phyloP scores from a whole-genome alignment of 73 alveolate species.

The Paramecium bursaria region DNA sequence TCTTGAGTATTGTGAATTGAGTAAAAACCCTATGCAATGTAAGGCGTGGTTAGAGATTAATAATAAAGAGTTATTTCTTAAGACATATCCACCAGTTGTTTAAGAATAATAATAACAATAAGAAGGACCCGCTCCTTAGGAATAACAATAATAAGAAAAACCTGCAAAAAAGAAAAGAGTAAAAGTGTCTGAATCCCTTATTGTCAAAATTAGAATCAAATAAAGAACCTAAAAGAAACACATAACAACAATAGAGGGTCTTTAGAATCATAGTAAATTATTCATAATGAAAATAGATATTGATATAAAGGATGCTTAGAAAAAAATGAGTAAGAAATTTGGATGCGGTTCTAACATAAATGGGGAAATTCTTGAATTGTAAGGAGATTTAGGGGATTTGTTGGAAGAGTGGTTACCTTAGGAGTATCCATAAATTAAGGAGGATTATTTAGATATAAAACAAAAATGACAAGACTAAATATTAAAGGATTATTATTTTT shows the following conservation, averaged over 20 bases:
- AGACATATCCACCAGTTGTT: no score
- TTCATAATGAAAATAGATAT: not conserved
- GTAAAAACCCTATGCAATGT: constrained; percentile 25
- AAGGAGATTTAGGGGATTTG: constrained; percentile 34
- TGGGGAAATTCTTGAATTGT: constrained; percentile 8
- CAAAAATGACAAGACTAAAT: not conserved
- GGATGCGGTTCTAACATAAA: constrained; percentile 50
- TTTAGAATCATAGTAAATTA: constrained; percentile 32
- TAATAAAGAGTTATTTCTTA: no score
- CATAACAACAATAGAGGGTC: constrained; percentile 31
- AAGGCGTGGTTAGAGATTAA: constrained; percentile 29
- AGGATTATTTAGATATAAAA: no score
- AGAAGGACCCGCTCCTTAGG: no score
- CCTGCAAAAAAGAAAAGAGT: constrained; percentile 31
- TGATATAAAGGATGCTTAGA: constrained; percentile 54
- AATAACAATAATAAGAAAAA: not conserved
- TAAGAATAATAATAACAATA: no score
- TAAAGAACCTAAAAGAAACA: constrained; percentile 25
- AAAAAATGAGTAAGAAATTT: constrained; percentile 54
- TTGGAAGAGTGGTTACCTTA: constrained; percentile 50
- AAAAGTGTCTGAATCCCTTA: constrained; percentile 27
- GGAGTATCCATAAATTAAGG: constrained; percentile 45
- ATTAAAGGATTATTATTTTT: not conserved
- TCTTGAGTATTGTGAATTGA: constrained; percentile 22
- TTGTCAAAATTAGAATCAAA: constrained; percentile 32